Evolutionary conservation across 805 yeast species (phyloP).

Genomic region (Diddensiella santjacobensis): DNA sequence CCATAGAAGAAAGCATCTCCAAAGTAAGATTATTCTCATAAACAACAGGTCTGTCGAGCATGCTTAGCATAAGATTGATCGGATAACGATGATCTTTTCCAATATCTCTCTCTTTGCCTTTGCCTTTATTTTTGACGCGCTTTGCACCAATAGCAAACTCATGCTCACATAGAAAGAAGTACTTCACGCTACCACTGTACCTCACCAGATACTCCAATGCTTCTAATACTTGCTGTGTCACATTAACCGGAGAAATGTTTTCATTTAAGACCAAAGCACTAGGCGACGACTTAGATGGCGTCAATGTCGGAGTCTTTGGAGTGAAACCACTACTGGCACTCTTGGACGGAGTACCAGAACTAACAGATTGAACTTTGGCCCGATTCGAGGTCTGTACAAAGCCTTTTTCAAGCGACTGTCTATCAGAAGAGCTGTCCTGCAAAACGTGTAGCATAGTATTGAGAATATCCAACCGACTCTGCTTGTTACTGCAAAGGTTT

Average conservation of each 20-base stretch:
- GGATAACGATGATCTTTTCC: conserved; percentile 49
- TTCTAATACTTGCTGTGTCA: conserved; percentile 76
- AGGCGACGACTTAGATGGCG: conserved; percentile 12
- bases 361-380: conserved; percentile 32
- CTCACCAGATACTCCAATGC: conserved; percentile 68
- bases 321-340: conserved; percentile 13
- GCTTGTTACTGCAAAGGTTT: conserved; percentile 69
- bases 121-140: conserved; percentile 31
- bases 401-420: conserved; percentile 55
- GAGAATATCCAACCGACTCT: conserved; percentile 70
- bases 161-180: conserved; percentile 76
- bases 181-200: conserved; percentile 60
- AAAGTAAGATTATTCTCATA: conserved; percentile 69
- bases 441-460: conserved; percentile 63
- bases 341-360: neutral
- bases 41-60: conserved; percentile 62
- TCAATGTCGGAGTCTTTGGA: conserved; percentile 10
- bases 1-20: conserved; percentile 69
- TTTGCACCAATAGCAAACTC: conserved; percentile 43
- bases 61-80: conserved; percentile 58
- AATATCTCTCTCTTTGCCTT: conserved; percentile 33
- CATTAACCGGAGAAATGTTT: conserved; percentile 62
- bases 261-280: conserved; percentile 13
- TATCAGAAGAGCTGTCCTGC: conserved; percentile 69
- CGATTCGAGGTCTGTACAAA: conserved; percentile 54